phyloP scores from a whole-genome alignment of 1,139 yeast species.

The Blastobotrys elegans region DNA sequence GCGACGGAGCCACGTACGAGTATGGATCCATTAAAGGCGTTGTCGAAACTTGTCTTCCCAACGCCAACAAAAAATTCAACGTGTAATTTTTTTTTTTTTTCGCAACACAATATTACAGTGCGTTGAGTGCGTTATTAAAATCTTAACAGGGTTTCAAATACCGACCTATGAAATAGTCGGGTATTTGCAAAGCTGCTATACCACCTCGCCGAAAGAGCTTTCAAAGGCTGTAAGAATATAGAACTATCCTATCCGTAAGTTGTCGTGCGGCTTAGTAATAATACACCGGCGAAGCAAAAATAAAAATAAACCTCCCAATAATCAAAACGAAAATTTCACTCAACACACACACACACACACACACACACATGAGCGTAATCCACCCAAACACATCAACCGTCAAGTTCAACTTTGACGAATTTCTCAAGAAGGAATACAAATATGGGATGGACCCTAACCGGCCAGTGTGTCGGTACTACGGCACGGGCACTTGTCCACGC shows the following conservation, averaged over 20 bases:
- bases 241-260: too few species aligned
- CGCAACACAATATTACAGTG: too few species aligned
- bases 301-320: background rate
- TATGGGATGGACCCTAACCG: constrained; percentile 86
- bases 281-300: background rate
- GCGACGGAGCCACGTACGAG: constrained; percentile 53
- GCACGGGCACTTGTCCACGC: constrained; percentile 74
- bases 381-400: constrained; percentile 37
- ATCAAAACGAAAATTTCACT: background rate
- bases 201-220: too few species aligned
- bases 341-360: background rate
- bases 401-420: constrained; percentile 77
- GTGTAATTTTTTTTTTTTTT: background rate
- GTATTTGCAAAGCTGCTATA: too few species aligned
- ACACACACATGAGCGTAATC: constrained; percentile 15
- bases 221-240: too few species aligned
- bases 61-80: too few species aligned
- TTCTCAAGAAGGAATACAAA: constrained; percentile 71
- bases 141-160: too few species aligned
- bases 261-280: background rate
- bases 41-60: background rate
- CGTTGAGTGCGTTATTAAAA: too few species aligned
- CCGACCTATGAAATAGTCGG: too few species aligned
- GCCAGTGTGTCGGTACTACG: constrained; percentile 78
- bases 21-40: constrained; percentile 35